phyloP scores from a whole-genome alignment of 1,284 basidiomycete genomes.

The Trametes versicolor region DNA sequence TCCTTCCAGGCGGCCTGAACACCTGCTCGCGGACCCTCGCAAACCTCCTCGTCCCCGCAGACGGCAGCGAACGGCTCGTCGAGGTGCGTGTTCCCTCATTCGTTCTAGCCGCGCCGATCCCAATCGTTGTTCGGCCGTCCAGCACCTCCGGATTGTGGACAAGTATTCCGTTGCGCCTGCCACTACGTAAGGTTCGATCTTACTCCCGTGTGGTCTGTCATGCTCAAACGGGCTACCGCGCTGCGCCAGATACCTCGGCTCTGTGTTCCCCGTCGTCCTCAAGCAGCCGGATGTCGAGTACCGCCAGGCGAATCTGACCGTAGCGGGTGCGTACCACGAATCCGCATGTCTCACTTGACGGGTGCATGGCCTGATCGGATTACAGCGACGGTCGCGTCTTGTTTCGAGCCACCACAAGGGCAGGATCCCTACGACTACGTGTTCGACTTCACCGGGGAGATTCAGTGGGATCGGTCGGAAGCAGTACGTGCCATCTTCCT shows the following conservation, averaged over 20 bases:
- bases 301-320: constrained; percentile 82
- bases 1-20: constrained; percentile 73
- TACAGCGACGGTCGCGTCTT: constrained; percentile 68
- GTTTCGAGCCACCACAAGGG: constrained; percentile 76
- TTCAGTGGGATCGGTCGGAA: constrained; percentile 82
- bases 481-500: constrained; percentile 55
- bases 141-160: constrained; percentile 86
- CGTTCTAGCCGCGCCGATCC: constrained; percentile 7
- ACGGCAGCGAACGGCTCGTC: constrained; percentile 71
- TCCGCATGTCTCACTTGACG: constrained; percentile 16
- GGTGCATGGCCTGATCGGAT: constrained; percentile 17
- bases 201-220: constrained; percentile 17
- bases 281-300: constrained; percentile 80
- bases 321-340: constrained; percentile 59
- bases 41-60: constrained; percentile 65
- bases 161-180: constrained; percentile 86
- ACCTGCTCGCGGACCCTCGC: constrained; percentile 77
- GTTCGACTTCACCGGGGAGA: constrained; percentile 86
- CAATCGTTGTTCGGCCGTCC: constrained; percentile 22
- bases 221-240: constrained; percentile 14
- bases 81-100: constrained; percentile 59
- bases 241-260: constrained; percentile 77
- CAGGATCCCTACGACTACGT: constrained; percentile 74
- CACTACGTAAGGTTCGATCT: constrained; percentile 73
- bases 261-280: constrained; percentile 77